phyloP scores from a whole-genome alignment of 345 rosid species.

The Arabis alpina region DNA sequence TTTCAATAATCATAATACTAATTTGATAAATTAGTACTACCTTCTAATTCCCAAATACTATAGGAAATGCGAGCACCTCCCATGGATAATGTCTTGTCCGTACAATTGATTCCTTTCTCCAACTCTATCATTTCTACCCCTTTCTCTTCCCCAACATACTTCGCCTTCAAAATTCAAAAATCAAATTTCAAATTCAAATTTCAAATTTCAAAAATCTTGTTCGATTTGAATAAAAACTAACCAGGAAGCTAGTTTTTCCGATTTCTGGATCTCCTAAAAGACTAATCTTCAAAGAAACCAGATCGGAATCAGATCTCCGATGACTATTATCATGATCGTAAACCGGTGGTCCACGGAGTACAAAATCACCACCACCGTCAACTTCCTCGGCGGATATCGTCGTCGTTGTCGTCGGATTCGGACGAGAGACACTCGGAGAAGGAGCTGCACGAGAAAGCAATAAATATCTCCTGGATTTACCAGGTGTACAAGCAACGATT shows the following conservation, averaged over 20 bases:
- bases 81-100: constrained; percentile 72
- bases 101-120: constrained; percentile 60
- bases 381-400: constrained; percentile 11
- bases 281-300: constrained; percentile 83
- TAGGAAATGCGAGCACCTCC: constrained; percentile 79
- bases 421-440: constrained; percentile 36
- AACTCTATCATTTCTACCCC: constrained; percentile 40
- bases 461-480: constrained; percentile 58
- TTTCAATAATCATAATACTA: not conserved
- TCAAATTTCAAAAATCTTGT: not conserved
- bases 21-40: constrained; percentile 35
- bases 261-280: constrained; percentile 76
- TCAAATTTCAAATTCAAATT: not conserved
- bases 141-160: constrained; percentile 73
- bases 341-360: constrained; percentile 21
- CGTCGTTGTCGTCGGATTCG: not conserved
- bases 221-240: constrained; percentile 28
- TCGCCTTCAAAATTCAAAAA: constrained; percentile 50
- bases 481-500: constrained; percentile 51
- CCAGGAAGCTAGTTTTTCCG: constrained; percentile 88
- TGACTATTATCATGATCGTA: constrained; percentile 20
- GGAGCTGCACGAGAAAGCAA: constrained; percentile 49
- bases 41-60: constrained; percentile 84
- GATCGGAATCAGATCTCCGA: constrained; percentile 58
- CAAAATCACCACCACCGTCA: constrained; percentile 19